Percentiles rank a stretch among this genome's conserved stretches.
These are phyloP conservation scores for Coemansia sp. DNA, from an alignment of 192 early-diverging fungal genomes.

Conservation along the genomic window DNA sequence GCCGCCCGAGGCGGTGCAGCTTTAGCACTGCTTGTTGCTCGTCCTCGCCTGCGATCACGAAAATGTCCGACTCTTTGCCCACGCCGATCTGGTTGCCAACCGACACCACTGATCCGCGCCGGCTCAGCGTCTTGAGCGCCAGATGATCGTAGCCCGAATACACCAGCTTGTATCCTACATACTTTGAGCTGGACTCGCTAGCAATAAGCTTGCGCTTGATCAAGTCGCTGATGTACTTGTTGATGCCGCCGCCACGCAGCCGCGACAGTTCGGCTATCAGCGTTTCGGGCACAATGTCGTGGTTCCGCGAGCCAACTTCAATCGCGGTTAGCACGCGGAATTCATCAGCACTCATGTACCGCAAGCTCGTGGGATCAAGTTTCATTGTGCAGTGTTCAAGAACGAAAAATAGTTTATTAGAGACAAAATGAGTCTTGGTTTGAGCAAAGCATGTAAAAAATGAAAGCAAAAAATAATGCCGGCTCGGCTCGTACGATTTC, in stretches of 20 bases:
- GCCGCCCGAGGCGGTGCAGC: conserved; percentile 92
- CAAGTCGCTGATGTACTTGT: conserved; percentile 82
- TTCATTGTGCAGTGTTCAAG: conserved; percentile 66
- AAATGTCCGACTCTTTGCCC: conserved; percentile 99
- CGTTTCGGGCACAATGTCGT: conserved; percentile 93
- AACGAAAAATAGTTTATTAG: neutral
- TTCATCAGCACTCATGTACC: conserved; percentile 92
- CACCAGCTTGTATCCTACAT: conserved; percentile 95
- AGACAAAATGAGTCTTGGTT: neutral
- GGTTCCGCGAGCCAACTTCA: conserved; percentile 98
- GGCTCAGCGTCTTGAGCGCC: conserved; percentile 88
- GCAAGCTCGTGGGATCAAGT: conserved; percentile 88
- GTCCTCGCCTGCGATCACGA: conserved; percentile 92
- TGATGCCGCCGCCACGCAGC: conserved; percentile 79
- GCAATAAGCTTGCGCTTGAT: conserved; percentile 90
- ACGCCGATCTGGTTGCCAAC: conserved; percentile 99
- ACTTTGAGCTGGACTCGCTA: conserved; percentile 58
- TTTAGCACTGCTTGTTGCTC: conserved; percentile 92
- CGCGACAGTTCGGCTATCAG: conserved; percentile 95
- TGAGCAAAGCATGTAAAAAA: neutral
- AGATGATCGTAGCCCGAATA: conserved; percentile 99
- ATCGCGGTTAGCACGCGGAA: conserved; percentile 95
- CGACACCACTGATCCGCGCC: conserved; percentile 83
- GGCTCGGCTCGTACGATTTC: neutral
- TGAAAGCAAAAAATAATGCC: neutral